Conservation (phyloP, 331 rosid species). For the Arachis monticola region DNA sequence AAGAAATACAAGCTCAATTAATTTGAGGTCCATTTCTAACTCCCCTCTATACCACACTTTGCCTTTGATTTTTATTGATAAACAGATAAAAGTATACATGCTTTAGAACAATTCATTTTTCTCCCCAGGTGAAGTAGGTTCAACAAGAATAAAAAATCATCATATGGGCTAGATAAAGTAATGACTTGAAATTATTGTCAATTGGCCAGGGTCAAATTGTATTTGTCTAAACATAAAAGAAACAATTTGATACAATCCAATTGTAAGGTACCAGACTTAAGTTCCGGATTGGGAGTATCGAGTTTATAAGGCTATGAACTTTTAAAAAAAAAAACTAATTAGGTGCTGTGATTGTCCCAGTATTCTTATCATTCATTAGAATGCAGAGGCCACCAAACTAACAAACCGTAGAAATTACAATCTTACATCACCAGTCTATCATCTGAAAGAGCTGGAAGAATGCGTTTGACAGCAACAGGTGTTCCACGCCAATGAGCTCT, state of each 20-base stretch:
- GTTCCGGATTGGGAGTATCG: too few relatives aligned
- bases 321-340: too few relatives aligned
- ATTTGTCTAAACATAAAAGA: not conserved
- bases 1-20: constrained; percentile 26
- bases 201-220: not conserved
- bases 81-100: constrained; percentile 6
- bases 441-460: constrained; percentile 87
- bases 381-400: constrained; percentile 6
- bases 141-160: constrained; percentile 3
- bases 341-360: too few relatives aligned
- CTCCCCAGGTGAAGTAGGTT: constrained; percentile 13
- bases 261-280: too few relatives aligned
- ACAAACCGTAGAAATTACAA: constrained; percentile 14
- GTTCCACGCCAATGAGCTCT: constrained; percentile 95
- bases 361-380: not conserved
- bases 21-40: not conserved
- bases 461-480: constrained; percentile 89
- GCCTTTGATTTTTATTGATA: constrained; percentile 32
- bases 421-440: constrained; percentile 92
- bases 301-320: too few relatives aligned
- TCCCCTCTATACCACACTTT: not conserved
- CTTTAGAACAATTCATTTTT: not conserved
- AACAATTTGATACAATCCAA: too few relatives aligned
- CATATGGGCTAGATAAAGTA: not conserved
- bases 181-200: constrained; percentile 7